Evolutionary conservation across 768 basidiomycete genomes (phyloP).

Genomic region (Auriculariales sp.): DNA sequence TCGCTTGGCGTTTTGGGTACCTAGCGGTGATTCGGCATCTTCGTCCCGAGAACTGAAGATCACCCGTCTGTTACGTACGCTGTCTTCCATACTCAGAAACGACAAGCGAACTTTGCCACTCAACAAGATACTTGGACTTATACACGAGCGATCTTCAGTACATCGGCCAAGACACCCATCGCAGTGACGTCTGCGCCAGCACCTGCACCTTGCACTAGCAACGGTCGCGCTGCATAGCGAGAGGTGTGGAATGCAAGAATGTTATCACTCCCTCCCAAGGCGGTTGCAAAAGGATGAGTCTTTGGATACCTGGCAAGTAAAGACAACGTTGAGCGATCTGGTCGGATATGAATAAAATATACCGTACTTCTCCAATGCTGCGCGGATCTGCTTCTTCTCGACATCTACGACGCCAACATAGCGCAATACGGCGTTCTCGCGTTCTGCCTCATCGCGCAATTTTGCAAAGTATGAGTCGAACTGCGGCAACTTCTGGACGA

Average conservation of each 20-base stretch:
- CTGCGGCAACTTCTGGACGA: constrained; percentile 62
- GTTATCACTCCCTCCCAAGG: constrained; percentile 92
- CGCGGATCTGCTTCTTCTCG: constrained; percentile 53
- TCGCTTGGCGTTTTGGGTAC: too few species aligned
- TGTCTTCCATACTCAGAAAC: too few species aligned
- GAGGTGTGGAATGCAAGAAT: constrained; percentile 96
- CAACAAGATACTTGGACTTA: too few species aligned
- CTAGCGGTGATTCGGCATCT: too few species aligned
- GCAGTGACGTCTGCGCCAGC: constrained; percentile 98
- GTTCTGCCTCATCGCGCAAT: constrained; percentile 62
- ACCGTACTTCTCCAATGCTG: constrained; percentile 76
- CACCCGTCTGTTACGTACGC: too few species aligned
- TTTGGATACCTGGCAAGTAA: constrained; percentile 52
- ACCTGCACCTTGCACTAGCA: constrained; percentile 91
- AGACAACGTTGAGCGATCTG: background rate
- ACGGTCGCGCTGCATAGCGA: constrained; percentile 73
- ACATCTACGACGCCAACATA: constrained; percentile 94
- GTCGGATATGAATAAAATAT: background rate
- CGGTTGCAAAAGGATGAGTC: constrained; percentile 89
- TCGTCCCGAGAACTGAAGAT: too few species aligned
- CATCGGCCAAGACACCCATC: constrained; percentile 89
- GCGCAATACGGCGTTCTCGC: constrained; percentile 72
- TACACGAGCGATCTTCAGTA: constrained; percentile 30
- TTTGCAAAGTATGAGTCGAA: constrained; percentile 69
- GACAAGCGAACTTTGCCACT: too few species aligned